Evolutionary conservation across 371 early-diverging fungal species (phyloP).

Genomic region (Lichtheimia hyalospora): DNA sequence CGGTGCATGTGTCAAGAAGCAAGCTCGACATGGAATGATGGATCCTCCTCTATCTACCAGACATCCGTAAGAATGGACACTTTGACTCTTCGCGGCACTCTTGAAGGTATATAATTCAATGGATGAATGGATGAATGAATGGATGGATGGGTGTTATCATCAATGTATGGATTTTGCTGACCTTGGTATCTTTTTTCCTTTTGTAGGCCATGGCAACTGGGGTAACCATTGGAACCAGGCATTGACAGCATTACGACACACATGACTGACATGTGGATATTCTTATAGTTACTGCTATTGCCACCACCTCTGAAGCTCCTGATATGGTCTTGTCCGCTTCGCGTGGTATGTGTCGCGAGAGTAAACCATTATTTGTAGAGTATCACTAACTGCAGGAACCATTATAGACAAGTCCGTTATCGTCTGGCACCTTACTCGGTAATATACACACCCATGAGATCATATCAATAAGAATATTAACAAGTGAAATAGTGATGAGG

Average conservation of each 20-base stretch:
- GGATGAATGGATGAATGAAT: constrained; percentile 17
- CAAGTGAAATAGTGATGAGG: constrained; percentile 65
- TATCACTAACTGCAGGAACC: no score
- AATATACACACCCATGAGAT: no score
- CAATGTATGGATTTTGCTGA: constrained; percentile 3
- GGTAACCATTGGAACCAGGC: constrained; percentile 19
- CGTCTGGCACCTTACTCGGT: constrained; percentile 91
- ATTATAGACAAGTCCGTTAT: constrained; percentile 91
- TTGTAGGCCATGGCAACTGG: constrained; percentile 37
- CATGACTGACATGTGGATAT: background rate
- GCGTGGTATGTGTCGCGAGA: constrained; percentile 81
- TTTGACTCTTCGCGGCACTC: constrained; percentile 48
- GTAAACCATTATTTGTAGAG: background rate
- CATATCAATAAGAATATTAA: no score
- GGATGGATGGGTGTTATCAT: constrained; percentile 24
- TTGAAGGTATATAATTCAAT: constrained; percentile 25
- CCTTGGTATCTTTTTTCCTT: constrained; percentile 1
- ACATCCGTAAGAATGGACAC: constrained; percentile 33
- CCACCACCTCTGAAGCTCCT: constrained; percentile 90
- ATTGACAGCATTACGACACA: background rate
- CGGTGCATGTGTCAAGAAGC: no score
- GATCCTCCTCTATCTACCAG: constrained; percentile 20
- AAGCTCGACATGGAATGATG: no score
- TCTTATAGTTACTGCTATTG: constrained; percentile 84
- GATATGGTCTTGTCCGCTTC: constrained; percentile 92